These are phyloP conservation scores for Penicillium canescens DNA, from an alignment of 495 filamentous ascomycete genomes.

Conservation along the genomic window DNA sequence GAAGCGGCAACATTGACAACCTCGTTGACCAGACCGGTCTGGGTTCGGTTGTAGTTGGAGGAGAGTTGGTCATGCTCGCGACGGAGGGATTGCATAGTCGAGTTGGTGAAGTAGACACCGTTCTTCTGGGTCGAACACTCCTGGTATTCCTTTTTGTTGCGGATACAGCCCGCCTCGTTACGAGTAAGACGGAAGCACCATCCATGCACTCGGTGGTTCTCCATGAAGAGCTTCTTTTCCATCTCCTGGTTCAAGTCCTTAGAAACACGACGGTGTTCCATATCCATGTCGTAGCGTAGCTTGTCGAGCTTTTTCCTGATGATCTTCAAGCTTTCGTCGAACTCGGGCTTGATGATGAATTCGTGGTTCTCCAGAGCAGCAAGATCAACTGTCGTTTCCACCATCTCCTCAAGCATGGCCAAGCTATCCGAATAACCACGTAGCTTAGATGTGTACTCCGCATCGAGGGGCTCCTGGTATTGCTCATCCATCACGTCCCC, in stretches of 20 bases:
- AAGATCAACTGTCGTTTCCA: slow-evolving; percentile 96
- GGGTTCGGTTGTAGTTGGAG: slow-evolving; percentile 93
- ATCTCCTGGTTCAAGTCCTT: slow-evolving; percentile 87
- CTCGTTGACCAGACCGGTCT: slow-evolving; percentile 86
- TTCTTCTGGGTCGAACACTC: slow-evolving; percentile 99
- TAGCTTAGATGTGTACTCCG: slow-evolving; percentile 84
- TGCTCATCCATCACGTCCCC: slow-evolving; percentile 95
- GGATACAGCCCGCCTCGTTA: slow-evolving; percentile 88
- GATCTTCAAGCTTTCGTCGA: slow-evolving; percentile 83
- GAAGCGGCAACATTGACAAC: slow-evolving; percentile 93
- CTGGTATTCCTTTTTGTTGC: slow-evolving; percentile 84
- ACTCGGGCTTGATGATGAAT: slow-evolving; percentile 98
- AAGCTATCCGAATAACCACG: slow-evolving; percentile 74
- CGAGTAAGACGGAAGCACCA: slow-evolving; percentile 96
- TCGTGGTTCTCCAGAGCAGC: slow-evolving; percentile 96
- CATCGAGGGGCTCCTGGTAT: slow-evolving; percentile 85
- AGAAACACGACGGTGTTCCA: slow-evolving; percentile 75
- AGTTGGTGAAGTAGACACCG: slow-evolving; percentile 96
- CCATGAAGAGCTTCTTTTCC: slow-evolving; percentile 97
- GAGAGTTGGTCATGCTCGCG: slow-evolving; percentile 94
- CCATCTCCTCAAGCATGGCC: slow-evolving; percentile 91
- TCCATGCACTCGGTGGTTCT: slow-evolving; percentile 92
- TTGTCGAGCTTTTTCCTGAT: slow-evolving; percentile 91
- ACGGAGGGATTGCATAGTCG: slow-evolving; percentile 74
- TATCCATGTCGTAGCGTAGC: slow-evolving; percentile 77